Evolutionary conservation across 2,329 filamentous ascomycete genomes (phyloP), one percentile per base, ranked within the genome.

Genomic region (Parasarocladium wereldwijsianum): DNA sequence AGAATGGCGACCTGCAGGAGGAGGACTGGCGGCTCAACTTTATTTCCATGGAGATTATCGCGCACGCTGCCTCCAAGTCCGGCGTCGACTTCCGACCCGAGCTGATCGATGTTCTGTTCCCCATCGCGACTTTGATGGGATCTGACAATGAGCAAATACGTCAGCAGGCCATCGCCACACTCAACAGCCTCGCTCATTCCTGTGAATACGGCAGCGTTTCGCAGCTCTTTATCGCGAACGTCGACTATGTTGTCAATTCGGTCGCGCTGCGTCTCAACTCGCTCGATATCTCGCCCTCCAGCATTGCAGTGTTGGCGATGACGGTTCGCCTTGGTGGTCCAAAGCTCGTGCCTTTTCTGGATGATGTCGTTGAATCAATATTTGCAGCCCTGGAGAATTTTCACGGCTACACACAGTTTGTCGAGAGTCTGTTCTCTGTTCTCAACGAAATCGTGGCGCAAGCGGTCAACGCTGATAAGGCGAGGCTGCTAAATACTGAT

Each of bases 221-320:
- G 16, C 73, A 81, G 11, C 60, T 98, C 39, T 76, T 98, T 22
- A 70, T 96, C 17, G 74, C 80, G 31, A 98, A 98, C 36, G 86
- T 84, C 11, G 90, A 98, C 51, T 98, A 98, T 49, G 80, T 98
- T 54, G 77, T 96, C 36, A 96, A 96, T 46, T 83, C 90, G 0
- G 73, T 98, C 11, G 83, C 82, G 0, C 55, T 96, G 36, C 81
- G 85, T 37, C 66, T 98, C 6, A 94, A 93, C 43, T 83, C 82
- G 0, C 83, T 94, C 39, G 85, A 94, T 39, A 77, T 96, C 31
- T 87, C 85, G 1, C 86, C 87, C 2, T 81, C 93, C 38, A 85
- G 84, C 3, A 85, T 86, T 3, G 80, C 87, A 40, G 90, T 96
- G 2, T 55, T 98, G 28, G 67, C 79, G 6, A 94, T 98, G 86